Evolutionary conservation across 805 yeast genomes (phyloP), one percentile per base, ranked within the genome.

Genomic region (Barnettozyma sucrosica): DNA sequence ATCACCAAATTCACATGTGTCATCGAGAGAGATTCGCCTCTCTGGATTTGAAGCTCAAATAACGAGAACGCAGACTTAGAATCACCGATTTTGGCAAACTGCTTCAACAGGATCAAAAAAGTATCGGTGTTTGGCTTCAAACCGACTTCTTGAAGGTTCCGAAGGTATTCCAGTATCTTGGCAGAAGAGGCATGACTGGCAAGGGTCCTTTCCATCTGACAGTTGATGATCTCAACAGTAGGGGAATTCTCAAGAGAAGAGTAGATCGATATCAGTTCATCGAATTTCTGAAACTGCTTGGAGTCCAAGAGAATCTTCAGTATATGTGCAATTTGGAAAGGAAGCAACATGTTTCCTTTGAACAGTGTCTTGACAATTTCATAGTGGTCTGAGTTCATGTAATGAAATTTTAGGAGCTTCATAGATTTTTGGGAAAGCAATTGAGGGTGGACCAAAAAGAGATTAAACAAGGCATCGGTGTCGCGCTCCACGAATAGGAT

Each of bases 81-180:
- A 24, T 55, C 56, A n/a, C 61, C 59, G 3, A 41, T 25, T 30
- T 46, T 50, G 5, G 57, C 54, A 33, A 57, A 51, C 21, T 56
- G 57, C 13, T 47, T 41, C 10, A 56, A 48, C 36, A 59, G 24
- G 13, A 53, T 30, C 5, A 41, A 36, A 43, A 54, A 56, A 1
- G 61, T 54, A 16, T 40, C 36, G 1, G 45, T 10, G 7, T 53
- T 53, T 18, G 58, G 56, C 18, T 39, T 47, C 25, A 25, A 8
- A 4, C 32, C 30, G 9, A 49, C 36, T 10, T 39, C 49, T n/a
- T 46, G 43, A 9, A 49, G 45, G 13, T 43, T 36, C 10, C 36
- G 24, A 11, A 49, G 25, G 11, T 39, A 40, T n/a, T 39, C 25
- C 10, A 47, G 26, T 14, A 49, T 36, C 3, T 25, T 32, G 7